Evolutionary conservation across 2,329 filamentous ascomycete genomes (phyloP), one percentile per base, ranked within the genome.

Genomic region (Xylariomycetidae sp.): DNA sequence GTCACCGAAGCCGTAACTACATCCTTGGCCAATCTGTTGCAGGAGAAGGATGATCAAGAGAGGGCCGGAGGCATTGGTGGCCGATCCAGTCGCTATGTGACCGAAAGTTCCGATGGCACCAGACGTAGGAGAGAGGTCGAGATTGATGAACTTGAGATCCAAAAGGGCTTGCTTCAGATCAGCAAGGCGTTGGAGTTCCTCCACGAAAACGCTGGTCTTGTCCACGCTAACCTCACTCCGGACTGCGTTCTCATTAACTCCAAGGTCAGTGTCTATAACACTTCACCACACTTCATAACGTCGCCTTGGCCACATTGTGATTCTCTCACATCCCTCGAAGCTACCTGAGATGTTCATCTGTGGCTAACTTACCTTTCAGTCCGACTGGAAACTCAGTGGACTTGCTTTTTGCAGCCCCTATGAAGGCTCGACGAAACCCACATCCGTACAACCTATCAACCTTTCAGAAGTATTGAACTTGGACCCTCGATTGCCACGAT

Each of bases 381-480:
- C 86, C 29, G 92, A 98, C 60, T 98, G 92, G 92, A 98, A 98
- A 59, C 85, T 98, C 40, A 90, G 88, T 48, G 92, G 90, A n/a
- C 72, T 98, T 24, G 78, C 84, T 0, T 98, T 95, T 58, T 86
- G 84, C 55, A 85, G 85, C 28, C 85, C 88, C 10, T 77, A 85
- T 30, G 84, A 88, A 47, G 74, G 76, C 48, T 85, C 84, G 14
- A 80, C 77, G 18, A 80, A 83, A 46, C 70, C 81, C 28, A 84
- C 85, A 3, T 82, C 85, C 4, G 77, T 94, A 30, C 73, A 81
- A 25, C 83, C 86, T 8, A 81, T 96, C 47, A 85, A 79, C 43
- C 72, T 96, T 14, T 82, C 84, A 18, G 88, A 95, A 59, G 79
- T 82, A 12, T 69, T 95, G 14, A 88, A 93, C 57, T 73, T 89